A percentile compares a stretch with the other conserved stretches of the same genome.
phyloP scores from a whole-genome alignment of 352 stramenopile genomes.

The Phytophthora europaea region DNA sequence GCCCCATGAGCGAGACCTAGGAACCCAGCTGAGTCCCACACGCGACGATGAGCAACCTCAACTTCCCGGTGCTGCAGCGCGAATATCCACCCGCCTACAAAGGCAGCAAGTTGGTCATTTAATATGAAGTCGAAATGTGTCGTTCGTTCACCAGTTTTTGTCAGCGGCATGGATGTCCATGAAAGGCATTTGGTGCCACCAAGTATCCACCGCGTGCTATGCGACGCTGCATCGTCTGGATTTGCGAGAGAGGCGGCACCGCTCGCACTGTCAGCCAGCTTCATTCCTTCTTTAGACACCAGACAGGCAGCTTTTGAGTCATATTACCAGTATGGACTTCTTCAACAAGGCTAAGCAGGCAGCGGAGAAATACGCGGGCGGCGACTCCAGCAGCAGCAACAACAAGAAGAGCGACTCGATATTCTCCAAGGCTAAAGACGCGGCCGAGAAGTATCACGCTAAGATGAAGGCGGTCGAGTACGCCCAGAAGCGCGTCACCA shows the following conservation, averaged over 20 bases:
- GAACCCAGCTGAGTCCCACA: constrained; percentile 3
- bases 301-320: too few species aligned
- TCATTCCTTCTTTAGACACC: constrained; percentile 31
- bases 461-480: constrained; percentile 44
- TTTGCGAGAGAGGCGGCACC: constrained; percentile 21
- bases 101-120: neutral
- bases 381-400: constrained; percentile 21
- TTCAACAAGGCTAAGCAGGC: constrained; percentile 40
- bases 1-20: constrained; percentile 5
- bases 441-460: constrained; percentile 46
- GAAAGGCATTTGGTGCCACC: constrained; percentile 2
- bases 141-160: constrained; percentile 7
- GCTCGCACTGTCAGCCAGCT: neutral
- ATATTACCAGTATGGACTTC: constrained; percentile 33
- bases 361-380: constrained; percentile 12
- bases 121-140: constrained; percentile 13
- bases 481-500: constrained; percentile 39
- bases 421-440: constrained; percentile 34
- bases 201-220: constrained; percentile 15
- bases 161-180: constrained; percentile 9
- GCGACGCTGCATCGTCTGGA: constrained; percentile 19
- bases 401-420: constrained; percentile 38
- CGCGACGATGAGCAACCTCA: constrained; percentile 1
- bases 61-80: constrained; percentile 1
- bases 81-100: neutral